Percentiles rank a stretch among this genome's conserved stretches.
Conservation (phyloP, 805 yeast species). For the Kodamaea hsintzibuensis region DNA sequence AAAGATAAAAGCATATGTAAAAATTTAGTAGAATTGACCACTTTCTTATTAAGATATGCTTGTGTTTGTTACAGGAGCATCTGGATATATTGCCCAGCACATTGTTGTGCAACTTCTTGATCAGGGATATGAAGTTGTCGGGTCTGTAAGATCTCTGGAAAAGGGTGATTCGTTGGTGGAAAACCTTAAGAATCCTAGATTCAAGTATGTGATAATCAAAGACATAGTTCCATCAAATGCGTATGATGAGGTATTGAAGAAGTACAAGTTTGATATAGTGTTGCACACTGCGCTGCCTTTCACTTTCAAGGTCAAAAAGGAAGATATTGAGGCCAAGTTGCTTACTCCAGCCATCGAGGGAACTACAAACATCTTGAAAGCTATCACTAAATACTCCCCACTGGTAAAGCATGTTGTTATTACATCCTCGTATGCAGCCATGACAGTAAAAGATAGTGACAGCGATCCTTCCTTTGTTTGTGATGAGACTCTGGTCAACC, state of each 20-base stretch:
- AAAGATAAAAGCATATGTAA: not conserved
- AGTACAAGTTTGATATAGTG: conserved; percentile 50
- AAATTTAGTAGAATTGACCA: not conserved
- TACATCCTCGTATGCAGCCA: conserved; percentile 57
- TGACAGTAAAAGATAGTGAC: conserved; percentile 20
- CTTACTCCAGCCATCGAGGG: conserved; percentile 59
- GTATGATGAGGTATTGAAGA: conserved; percentile 45
- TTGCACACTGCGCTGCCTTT: conserved; percentile 68
- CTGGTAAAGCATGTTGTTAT: conserved; percentile 45
- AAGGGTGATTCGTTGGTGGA: conserved; percentile 20
- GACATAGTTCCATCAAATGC: conserved; percentile 50
- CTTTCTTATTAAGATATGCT: conserved; percentile 1
- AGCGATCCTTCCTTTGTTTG: conserved; percentile 9
- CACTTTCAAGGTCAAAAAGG: conserved; percentile 37
- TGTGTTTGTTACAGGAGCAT: conserved; percentile 51
- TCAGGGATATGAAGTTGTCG: conserved; percentile 48
- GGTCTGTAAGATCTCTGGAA: conserved; percentile 46
- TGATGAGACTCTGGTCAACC: conserved; percentile 19
- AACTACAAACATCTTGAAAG: conserved; percentile 51
- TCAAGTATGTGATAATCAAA: conserved; percentile 43
- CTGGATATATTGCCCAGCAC: conserved; percentile 52
- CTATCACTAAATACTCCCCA: conserved; percentile 45
- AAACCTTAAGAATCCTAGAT: conserved; percentile 19
- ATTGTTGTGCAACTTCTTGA: conserved; percentile 40
- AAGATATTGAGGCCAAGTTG: conserved; percentile 49